Percentiles rank a stretch among this genome's conserved stretches.
phyloP scores from a whole-genome alignment of 495 filamentous ascomycete genomes.

The Aspergillus avenaceus region DNA sequence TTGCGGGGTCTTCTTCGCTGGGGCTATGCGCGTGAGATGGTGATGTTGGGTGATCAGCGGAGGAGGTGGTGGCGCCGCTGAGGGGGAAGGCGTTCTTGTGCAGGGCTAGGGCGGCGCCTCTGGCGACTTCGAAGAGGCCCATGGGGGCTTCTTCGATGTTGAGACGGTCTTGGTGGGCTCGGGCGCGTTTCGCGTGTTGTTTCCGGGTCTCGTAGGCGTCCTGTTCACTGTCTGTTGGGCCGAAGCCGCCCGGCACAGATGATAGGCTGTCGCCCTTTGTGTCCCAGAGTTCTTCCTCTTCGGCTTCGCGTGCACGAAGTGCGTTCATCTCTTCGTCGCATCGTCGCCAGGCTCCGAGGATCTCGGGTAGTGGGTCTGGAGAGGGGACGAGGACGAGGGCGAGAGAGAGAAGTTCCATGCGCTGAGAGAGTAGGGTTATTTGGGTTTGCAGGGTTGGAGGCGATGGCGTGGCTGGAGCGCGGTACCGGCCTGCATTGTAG shows the following conservation, averaged over 20 bases:
- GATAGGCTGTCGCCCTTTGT: slow-evolving; percentile 53
- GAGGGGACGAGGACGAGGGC: slow-evolving; percentile 75
- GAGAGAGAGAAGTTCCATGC: slow-evolving; percentile 86
- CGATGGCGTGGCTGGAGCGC: slow-evolving; percentile 35
- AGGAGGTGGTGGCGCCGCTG: slow-evolving; percentile 17
- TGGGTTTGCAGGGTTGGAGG: slow-evolving; percentile 28
- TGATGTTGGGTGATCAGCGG: not conserved
- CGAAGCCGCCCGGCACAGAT: slow-evolving; percentile 66
- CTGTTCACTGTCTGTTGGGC: slow-evolving; percentile 37
- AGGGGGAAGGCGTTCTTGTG: slow-evolving; percentile 60
- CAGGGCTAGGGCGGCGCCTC: slow-evolving; percentile 74
- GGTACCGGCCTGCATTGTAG: slow-evolving; percentile 80
- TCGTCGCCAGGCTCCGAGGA: slow-evolving; percentile 76
- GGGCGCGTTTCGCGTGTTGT: slow-evolving; percentile 33
- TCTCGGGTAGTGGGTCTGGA: slow-evolving; percentile 71
- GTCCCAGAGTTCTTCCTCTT: slow-evolving; percentile 72
- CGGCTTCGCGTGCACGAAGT: slow-evolving; percentile 64
- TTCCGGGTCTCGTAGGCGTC: slow-evolving; percentile 42
- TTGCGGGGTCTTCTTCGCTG: slow-evolving; percentile 17
- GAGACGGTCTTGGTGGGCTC: slow-evolving; percentile 32
- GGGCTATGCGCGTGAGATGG: slow-evolving; percentile 2
- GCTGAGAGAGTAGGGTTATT: slow-evolving; percentile 53
- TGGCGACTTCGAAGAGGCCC: slow-evolving; percentile 88
- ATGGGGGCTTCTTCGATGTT: slow-evolving; percentile 76
- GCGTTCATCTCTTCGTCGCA: slow-evolving; percentile 81